Evolutionary conservation across 1,284 basidiomycete genomes (phyloP).

Genomic region (Melampsora larici-populina): DNA sequence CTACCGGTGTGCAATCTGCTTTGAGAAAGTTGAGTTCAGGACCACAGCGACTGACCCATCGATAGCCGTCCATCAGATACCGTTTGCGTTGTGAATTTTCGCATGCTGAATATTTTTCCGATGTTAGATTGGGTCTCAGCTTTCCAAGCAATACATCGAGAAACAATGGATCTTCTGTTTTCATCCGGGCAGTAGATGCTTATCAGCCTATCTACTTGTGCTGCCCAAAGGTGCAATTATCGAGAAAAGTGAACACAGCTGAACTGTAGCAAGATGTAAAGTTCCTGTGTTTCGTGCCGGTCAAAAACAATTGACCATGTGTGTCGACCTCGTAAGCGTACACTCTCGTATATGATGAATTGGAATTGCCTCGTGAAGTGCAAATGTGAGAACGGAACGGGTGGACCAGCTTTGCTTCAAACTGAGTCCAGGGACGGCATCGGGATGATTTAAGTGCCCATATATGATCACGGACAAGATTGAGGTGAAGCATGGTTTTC

Average conservation of each 20-base stretch:
- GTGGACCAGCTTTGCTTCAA: not conserved
- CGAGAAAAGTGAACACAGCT: conserved; percentile 30
- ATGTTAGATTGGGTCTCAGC: conserved; percentile 6
- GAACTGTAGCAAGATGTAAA: conserved; percentile 51
- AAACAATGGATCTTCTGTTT: conserved; percentile 3
- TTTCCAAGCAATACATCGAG: conserved; percentile 12
- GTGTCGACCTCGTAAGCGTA: conserved; percentile 53
- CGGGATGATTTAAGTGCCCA: too few relatives aligned
- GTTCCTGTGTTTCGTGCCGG: conserved; percentile 51
- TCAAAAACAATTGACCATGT: conserved; percentile 53
- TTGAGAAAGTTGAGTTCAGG: conserved; percentile 51
- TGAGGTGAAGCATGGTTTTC: too few relatives aligned
- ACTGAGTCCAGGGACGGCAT: too few relatives aligned
- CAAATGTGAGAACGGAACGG: not conserved
- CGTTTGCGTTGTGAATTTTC: conserved; percentile 26
- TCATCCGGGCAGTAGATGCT: conserved; percentile 41
- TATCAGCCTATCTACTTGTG: conserved; percentile 6
- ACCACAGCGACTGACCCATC: conserved; percentile 51
- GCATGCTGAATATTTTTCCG: conserved; percentile 25
- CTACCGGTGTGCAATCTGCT: conserved; percentile 52
- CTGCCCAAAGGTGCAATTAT: not conserved
- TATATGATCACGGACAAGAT: too few relatives aligned
- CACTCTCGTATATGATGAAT: conserved; percentile 42
- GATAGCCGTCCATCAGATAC: conserved; percentile 48
- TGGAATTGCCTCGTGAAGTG: not conserved